Percentiles rank a stretch among this genome's conserved stretches.
These are phyloP conservation scores for Sclerotinia nivalis DNA, from an alignment of 2,329 filamentous ascomycete species.

Conservation along the genomic window DNA sequence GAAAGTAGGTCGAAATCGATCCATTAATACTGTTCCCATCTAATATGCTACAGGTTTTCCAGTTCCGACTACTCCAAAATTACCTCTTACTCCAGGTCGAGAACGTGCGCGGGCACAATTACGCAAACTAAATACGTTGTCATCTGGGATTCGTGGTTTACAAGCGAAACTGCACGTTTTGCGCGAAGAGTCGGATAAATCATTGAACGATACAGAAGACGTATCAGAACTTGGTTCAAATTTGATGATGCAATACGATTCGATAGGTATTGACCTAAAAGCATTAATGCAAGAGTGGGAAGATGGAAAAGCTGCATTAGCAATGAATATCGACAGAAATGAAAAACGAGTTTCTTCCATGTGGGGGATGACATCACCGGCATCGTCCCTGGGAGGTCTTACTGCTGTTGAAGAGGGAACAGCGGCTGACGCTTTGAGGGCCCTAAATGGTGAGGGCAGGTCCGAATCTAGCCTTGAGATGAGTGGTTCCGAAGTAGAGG, in stretches of 20 bases:
- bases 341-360: slow-evolving; percentile 68
- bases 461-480: slow-evolving; percentile 53
- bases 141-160: slow-evolving; percentile 84
- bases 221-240: slow-evolving; percentile 75
- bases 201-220: slow-evolving; percentile 71
- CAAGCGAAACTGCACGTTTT: slow-evolving; percentile 94
- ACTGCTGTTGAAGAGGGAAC: slow-evolving; percentile 61
- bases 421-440: slow-evolving; percentile 70
- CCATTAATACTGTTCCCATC: slow-evolving; percentile 24
- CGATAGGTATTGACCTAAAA: slow-evolving; percentile 84
- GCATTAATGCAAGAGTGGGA: slow-evolving; percentile 84
- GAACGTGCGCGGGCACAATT: slow-evolving; percentile 86
- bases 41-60: slow-evolving; percentile 51
- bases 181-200: slow-evolving; percentile 82
- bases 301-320: slow-evolving; percentile 78
- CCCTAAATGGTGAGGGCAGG: slow-evolving; percentile 70
- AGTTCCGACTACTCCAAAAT: slow-evolving; percentile 56
- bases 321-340: slow-evolving; percentile 78
- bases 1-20: slow-evolving; percentile 59
- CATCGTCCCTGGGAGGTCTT: slow-evolving; percentile 66
- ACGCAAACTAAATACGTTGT: slow-evolving; percentile 83
- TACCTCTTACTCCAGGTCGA: slow-evolving; percentile 67
- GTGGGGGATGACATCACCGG: slow-evolving; percentile 56
- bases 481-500: slow-evolving; percentile 63
- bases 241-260: slow-evolving; percentile 89